Evolutionary conservation across 306 rosid species (phyloP), one percentile per base, ranked within the genome.

Genomic region (Benincasa hispida): DNA sequence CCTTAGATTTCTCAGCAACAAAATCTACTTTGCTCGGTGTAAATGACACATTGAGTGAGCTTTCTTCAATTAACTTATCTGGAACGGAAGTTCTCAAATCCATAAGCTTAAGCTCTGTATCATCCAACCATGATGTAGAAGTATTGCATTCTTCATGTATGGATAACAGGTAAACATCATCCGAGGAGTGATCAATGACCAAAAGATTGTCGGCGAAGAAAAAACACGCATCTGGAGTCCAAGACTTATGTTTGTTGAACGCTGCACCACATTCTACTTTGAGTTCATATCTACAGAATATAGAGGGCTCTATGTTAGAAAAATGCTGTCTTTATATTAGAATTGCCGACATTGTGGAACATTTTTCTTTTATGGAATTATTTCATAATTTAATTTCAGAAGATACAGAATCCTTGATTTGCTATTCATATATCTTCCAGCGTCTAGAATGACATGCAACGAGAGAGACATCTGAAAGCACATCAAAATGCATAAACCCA

Each of bases 161-260:
- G 80, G 87, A 88, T 84, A 95, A 68, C 81, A 92, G 41, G 85
- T 92, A 95, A 78, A 95, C 98, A 87, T 95, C 96, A 21, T 84
- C 90, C 57, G 85, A 88, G 74, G 79, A 54, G 84, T 95, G 99
- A 90, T 95, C 99, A 55, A 95, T 37, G 59, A 86, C 98, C 32
- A 92, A 42, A 76, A 95, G 81, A 78, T 89, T 92, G 81, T 95
- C 99, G 42, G 96, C 93, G 83, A 95, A 95, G 89, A 95, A 95
- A 80, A 95, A 92, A 75, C 97, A 90, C 54, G 99, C 99, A 83
- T 95, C 99, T 55, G 98, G 99, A 79, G 93, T 86, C 83, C 76
- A 81, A 32, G 99, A 95, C 82, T 87, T 87, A 87, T 95, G 93
- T 59, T 56, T 81, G 82, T 92, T 92, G 42, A 84, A 86, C 15